Evolutionary conservation across 192 early-diverging fungal genomes (phyloP).

Genomic region (Podila minutissima): DNA sequence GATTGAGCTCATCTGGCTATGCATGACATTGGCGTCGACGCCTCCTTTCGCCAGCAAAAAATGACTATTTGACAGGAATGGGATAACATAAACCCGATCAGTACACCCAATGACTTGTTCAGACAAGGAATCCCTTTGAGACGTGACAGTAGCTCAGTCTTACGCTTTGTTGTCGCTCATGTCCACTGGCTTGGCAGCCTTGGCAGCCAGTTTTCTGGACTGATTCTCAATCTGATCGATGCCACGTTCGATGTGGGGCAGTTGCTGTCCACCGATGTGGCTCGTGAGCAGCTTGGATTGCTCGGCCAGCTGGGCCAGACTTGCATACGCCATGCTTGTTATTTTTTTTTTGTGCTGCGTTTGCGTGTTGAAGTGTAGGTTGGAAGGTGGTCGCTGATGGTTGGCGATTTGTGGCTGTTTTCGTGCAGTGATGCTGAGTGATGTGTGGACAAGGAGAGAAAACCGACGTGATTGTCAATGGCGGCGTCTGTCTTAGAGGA

Average conservation of each 20-base stretch:
- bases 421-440: too few relatives aligned
- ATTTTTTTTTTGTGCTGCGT: not conserved
- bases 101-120: not conserved
- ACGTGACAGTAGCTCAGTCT: not conserved
- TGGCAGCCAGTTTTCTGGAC: slow-evolving; percentile 74
- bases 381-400: too few relatives aligned
- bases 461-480: too few relatives aligned
- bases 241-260: slow-evolving; percentile 84
- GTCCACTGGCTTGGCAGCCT: slow-evolving; percentile 48
- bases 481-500: too few relatives aligned
- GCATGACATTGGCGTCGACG: slow-evolving; percentile 78
- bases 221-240: slow-evolving; percentile 91
- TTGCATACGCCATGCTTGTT: slow-evolving; percentile 30
- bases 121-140: not conserved
- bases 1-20: slow-evolving; percentile 68
- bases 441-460: too few relatives aligned
- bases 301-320: slow-evolving; percentile 71
- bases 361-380: too few relatives aligned
- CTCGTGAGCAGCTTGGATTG: slow-evolving; percentile 79
- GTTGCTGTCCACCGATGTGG: slow-evolving; percentile 71
- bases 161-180: slow-evolving; percentile 61
- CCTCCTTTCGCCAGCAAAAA: slow-evolving; percentile 83
- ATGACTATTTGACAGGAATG: slow-evolving; percentile 52
- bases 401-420: too few relatives aligned
- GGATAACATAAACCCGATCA: not conserved